phyloP scores from a whole-genome alignment of 805 yeast species.

The Nakazawaea holstii region DNA sequence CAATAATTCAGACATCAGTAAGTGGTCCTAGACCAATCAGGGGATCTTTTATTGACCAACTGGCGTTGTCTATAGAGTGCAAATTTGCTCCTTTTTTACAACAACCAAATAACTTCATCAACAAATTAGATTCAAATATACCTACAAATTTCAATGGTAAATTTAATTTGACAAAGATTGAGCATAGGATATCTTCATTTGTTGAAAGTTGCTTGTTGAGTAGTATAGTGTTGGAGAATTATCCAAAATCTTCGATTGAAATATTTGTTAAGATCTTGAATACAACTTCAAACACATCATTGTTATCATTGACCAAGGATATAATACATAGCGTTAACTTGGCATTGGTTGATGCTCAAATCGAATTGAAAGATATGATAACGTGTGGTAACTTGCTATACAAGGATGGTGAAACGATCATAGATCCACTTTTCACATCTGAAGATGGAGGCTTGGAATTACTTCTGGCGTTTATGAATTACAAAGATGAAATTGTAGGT shows the following conservation, averaged over 20 bases:
- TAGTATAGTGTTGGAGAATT: conserved; percentile 56
- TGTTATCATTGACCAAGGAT: conserved; percentile 23
- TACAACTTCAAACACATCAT: conserved; percentile 20
- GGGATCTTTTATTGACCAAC: conserved; percentile 64
- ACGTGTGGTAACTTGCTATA: conserved; percentile 51
- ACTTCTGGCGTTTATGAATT: conserved; percentile 47
- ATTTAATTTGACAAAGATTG: conserved; percentile 30
- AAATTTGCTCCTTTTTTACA: conserved; percentile 44
- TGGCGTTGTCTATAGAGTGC: conserved; percentile 58
- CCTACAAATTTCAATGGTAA: conserved; percentile 21
- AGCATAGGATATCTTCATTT: conserved; percentile 41
- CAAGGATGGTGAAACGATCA: conserved; percentile 5
- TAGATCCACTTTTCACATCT: conserved; percentile 7
- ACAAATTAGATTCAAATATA: conserved; percentile 10
- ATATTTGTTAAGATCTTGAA: conserved; percentile 66
- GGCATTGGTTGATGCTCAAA: conserved; percentile 81
- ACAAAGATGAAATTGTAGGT: conserved; percentile 56
- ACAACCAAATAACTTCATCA: conserved; percentile 30
- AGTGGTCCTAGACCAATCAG: conserved; percentile 88
- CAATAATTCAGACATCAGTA: conserved; percentile 61
- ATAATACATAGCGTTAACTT: conserved; percentile 60
- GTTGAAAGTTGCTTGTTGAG: conserved; percentile 30
- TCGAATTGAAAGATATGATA: conserved; percentile 74
- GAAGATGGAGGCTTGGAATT: conserved; percentile 25
- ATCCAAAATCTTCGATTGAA: conserved; percentile 88